Conservation (phyloP, 139 green algal genomes). For the Chlorella sorokiniana region DNA sequence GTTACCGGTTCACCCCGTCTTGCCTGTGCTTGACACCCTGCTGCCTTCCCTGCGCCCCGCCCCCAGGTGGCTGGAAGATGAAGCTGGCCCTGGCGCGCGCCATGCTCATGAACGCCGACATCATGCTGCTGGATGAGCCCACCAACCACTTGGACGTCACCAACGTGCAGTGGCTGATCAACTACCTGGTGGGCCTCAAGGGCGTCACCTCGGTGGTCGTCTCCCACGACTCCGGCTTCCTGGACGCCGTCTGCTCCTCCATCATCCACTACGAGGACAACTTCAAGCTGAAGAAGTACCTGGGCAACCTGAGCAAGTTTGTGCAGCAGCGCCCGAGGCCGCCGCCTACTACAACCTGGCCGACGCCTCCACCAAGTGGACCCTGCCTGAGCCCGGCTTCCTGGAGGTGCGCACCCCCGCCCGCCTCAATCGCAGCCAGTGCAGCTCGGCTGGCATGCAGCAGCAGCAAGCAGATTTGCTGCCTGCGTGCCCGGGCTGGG, state of each 20-base stretch:
- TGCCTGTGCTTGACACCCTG: background rate
- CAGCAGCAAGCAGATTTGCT: background rate
- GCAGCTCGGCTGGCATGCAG: no score
- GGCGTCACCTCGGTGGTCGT: constrained; percentile 77
- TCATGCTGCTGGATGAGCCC: constrained; percentile 91
- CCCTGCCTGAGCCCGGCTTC: constrained; percentile 69
- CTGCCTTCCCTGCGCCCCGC: background rate
- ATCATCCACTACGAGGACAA: constrained; percentile 83
- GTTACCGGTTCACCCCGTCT: background rate
- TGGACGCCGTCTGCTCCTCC: constrained; percentile 74
- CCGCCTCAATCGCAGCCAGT: no score
- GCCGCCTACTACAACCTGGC: constrained; percentile 71
- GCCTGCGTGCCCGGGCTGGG: background rate
- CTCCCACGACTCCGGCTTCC: constrained; percentile 77
- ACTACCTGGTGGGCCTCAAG: constrained; percentile 69
- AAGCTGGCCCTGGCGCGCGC: constrained; percentile 76
- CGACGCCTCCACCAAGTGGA: constrained; percentile 51
- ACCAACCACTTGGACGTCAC: constrained; percentile 94
- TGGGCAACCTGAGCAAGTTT: constrained; percentile 79
- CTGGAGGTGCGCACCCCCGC: constrained; percentile 66
- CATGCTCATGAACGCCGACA: constrained; percentile 81
- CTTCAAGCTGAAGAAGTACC: constrained; percentile 75
- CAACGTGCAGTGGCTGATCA: constrained; percentile 73
- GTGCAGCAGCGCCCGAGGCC: constrained; percentile 65
- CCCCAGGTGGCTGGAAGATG: constrained; percentile 78